Conservation (phyloP, 192 early-diverging fungal species). For the Backusella westeae region DNA sequence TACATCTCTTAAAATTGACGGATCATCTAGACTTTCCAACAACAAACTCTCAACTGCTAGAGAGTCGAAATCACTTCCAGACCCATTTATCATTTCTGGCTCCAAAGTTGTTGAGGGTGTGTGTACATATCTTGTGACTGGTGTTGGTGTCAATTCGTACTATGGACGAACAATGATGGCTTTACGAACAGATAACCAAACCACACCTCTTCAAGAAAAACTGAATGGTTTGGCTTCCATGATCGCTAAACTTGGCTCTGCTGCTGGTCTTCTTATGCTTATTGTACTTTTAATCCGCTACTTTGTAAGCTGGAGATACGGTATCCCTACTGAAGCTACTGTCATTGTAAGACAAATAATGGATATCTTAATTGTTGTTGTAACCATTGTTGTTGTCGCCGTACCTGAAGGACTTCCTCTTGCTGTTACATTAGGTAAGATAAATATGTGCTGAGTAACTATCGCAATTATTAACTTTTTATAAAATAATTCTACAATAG, state of each 20-base stretch:
- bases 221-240: slow-evolving; percentile 84
- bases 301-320: slow-evolving; percentile 55
- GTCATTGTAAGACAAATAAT: slow-evolving; percentile 63
- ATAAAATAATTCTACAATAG: slow-evolving; percentile 19
- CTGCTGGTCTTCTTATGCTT: slow-evolving; percentile 84
- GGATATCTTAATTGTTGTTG: slow-evolving; percentile 83
- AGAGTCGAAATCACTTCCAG: slow-evolving; percentile 34
- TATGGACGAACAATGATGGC: slow-evolving; percentile 89
- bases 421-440: slow-evolving; percentile 82
- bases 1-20: neutral
- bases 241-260: slow-evolving; percentile 91
- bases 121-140: slow-evolving; percentile 83
- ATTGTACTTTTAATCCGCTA: slow-evolving; percentile 86
- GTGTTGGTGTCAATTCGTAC: slow-evolving; percentile 88
- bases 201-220: slow-evolving; percentile 92
- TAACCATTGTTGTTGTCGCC: slow-evolving; percentile 96
- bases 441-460: neutral
- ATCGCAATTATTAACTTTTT: neutral
- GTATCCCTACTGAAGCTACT: slow-evolving; percentile 37
- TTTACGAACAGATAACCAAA: slow-evolving; percentile 78
- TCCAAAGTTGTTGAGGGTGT: slow-evolving; percentile 90
- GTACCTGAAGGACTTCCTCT: slow-evolving; percentile 99
- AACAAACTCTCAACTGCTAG: neutral
- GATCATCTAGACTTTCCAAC: no score
- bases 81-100: slow-evolving; percentile 92